Percentiles rank a stretch among this genome's conserved stretches.
phyloP scores from a whole-genome alignment of 1,284 basidiomycete species.

The Tylopilus sp. region DNA sequence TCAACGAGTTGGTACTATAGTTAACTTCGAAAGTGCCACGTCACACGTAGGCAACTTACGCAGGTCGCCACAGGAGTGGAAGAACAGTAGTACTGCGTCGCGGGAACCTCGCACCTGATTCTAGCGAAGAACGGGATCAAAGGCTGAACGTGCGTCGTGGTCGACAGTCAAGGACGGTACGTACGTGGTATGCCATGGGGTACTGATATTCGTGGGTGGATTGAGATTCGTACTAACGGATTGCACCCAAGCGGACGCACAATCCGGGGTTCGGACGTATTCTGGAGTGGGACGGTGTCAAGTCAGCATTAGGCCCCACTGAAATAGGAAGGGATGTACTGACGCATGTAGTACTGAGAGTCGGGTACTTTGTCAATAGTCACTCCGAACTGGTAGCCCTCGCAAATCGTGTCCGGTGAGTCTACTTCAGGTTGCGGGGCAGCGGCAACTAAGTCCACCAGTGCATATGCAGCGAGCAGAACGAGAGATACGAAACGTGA shows the following conservation, averaged over 20 bases:
- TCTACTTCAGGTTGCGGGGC: too few relatives aligned
- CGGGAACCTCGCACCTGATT: slow-evolving; percentile 28
- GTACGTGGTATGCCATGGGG: slow-evolving; percentile 17
- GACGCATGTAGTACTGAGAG: too few relatives aligned
- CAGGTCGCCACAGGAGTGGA: slow-evolving; percentile 25
- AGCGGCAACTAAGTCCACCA: too few relatives aligned
- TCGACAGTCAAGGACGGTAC: slow-evolving; percentile 3
- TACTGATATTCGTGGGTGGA: slow-evolving; percentile 25
- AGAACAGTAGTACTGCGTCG: slow-evolving; percentile 23
- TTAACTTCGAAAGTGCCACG: too few relatives aligned
- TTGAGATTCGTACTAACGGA: slow-evolving; percentile 21
- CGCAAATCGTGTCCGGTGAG: too few relatives aligned
- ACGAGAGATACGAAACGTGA: too few relatives aligned
- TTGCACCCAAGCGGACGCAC: slow-evolving; percentile 24
- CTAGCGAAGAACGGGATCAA: slow-evolving; percentile 12
- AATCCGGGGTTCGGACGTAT: slow-evolving; percentile 16
- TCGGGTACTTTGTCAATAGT: too few relatives aligned
- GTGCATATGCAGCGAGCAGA: too few relatives aligned
- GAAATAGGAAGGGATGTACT: too few relatives aligned
- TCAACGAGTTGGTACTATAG: too few relatives aligned
- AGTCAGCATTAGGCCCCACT: slow-evolving; percentile 1
- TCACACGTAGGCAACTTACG: slow-evolving; percentile 15
- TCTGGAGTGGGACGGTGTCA: slow-evolving; percentile 7
- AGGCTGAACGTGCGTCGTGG: background rate
- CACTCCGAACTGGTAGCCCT: too few relatives aligned